These are phyloP conservation scores for Monosporascus sp. DNA, from an alignment of 2,329 filamentous ascomycete species.

Conservation along the genomic window DNA sequence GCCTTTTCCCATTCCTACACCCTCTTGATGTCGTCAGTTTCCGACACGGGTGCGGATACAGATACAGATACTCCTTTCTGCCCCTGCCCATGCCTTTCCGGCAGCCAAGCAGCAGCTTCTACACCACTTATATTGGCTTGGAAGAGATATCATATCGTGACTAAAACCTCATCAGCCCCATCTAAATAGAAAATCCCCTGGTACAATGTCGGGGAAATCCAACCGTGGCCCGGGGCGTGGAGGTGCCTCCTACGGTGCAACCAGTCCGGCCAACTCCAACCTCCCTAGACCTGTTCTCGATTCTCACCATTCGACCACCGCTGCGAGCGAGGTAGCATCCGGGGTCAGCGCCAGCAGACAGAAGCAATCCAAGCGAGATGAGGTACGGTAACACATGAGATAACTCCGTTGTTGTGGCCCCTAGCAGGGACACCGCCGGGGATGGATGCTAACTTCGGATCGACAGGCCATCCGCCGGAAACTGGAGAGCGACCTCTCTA, in stretches of 20 bases:
- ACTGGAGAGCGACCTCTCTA: constrained; percentile 95
- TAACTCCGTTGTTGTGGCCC: background rate
- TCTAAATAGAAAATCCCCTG: constrained; percentile 42
- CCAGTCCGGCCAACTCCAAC: constrained; percentile 56
- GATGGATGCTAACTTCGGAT: constrained; percentile 27
- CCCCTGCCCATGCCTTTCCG: too few species aligned
- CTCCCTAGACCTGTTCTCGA: constrained; percentile 73
- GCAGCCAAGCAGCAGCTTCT: background rate
- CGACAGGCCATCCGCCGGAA: constrained; percentile 88
- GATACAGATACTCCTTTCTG: too few species aligned
- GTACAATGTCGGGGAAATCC: constrained; percentile 66
- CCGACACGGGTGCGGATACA: too few species aligned
- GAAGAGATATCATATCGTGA: too few species aligned
- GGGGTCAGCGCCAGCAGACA: constrained; percentile 83
- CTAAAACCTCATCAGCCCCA: constrained; percentile 10
- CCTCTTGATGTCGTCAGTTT: too few species aligned
- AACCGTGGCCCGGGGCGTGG: constrained; percentile 55
- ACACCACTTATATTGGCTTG: constrained; percentile 1
- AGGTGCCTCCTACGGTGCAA: constrained; percentile 47
- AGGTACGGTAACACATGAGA: constrained; percentile 57
- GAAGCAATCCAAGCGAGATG: constrained; percentile 96
- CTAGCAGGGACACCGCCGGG: background rate
- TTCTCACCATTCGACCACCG: constrained; percentile 33
- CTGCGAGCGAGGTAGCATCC: constrained; percentile 59
- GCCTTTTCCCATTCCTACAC: background rate